Conservation (phyloP, 345 rosid species). For the Camelina laxa region DNA sequence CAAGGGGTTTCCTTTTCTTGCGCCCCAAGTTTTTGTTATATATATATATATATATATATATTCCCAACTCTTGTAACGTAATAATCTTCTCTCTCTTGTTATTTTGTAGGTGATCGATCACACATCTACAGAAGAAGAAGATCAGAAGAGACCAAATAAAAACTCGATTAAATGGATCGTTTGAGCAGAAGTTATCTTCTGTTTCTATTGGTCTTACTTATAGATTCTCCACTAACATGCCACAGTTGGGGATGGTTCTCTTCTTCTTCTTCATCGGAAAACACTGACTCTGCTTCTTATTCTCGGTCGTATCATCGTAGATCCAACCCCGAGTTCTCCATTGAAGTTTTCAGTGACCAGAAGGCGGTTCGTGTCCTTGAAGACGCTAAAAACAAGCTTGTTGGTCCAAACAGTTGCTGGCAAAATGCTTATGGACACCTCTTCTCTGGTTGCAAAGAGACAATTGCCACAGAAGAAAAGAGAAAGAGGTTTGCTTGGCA, state of each 20-base stretch:
- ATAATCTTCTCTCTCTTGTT: neutral
- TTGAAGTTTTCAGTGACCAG: conserved; percentile 51
- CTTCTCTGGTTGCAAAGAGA: conserved; percentile 69
- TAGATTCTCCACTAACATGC: conserved; percentile 39
- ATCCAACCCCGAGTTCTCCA: conserved; percentile 61
- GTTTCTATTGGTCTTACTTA: conserved; percentile 40
- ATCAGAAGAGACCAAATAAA: neutral
- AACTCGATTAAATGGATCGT: conserved; percentile 28
- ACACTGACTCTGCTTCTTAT: conserved; percentile 21
- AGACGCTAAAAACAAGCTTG: conserved; percentile 55
- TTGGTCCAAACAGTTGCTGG: conserved; percentile 69
- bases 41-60: no score
- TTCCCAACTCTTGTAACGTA: neutral
- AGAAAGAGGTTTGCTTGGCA: conserved; percentile 82
- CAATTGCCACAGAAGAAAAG: conserved; percentile 66
- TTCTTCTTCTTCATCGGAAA: conserved; percentile 26
- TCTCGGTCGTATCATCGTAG: conserved; percentile 30
- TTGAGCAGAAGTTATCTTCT: conserved; percentile 22
- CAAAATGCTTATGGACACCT: conserved; percentile 66
- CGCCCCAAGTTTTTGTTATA: conserved; percentile 31
- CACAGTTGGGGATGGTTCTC: conserved; percentile 68
- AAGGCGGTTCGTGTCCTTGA: conserved; percentile 58
- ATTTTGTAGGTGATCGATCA: neutral
- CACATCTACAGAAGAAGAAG: conserved; percentile 17
- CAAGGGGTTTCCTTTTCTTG: conserved; percentile 30